Evolutionary conservation across 306 rosid species (phyloP).

Genomic region (Potentilla sterilis): DNA sequence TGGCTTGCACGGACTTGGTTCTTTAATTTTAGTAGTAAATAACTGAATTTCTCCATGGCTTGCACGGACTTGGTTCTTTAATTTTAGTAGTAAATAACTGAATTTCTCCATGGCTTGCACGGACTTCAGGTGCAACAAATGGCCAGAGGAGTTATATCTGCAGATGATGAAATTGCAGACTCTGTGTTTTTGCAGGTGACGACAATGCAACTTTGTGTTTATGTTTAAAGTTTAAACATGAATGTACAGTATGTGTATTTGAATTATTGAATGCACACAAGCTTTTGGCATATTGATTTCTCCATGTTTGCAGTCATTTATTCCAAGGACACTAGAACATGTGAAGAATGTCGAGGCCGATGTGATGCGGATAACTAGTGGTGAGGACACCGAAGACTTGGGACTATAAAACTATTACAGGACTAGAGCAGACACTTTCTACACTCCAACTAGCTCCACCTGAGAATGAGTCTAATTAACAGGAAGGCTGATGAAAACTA

Average conservation of each 20-base stretch:
- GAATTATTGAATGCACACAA: background rate
- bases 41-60: too few species aligned
- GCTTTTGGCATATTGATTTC: background rate
- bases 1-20: too few species aligned
- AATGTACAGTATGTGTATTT: background rate
- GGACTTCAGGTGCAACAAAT: too few species aligned
- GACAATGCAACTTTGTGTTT: background rate
- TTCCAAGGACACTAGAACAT: conserved; percentile 67
- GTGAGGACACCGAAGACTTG: conserved; percentile 60
- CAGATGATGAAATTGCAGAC: conserved; percentile 57
- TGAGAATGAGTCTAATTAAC: conserved; percentile 23
- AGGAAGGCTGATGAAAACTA: conserved; percentile 27
- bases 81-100: too few species aligned
- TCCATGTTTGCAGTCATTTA: conserved; percentile 48
- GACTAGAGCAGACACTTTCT: conserved; percentile 53
- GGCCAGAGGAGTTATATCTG: too few species aligned
- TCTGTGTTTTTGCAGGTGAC: conserved; percentile 68
- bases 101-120: too few species aligned
- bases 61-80: too few species aligned
- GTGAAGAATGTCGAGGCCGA: conserved; percentile 76
- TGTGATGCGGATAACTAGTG: conserved; percentile 56
- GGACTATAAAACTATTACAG: conserved; percentile 71
- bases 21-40: too few species aligned
- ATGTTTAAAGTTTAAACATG: background rate
- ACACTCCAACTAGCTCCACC: conserved; percentile 21